phyloP scores from a whole-genome alignment of 1,284 basidiomycete genomes.

The Anthracocystis walkeri region DNA sequence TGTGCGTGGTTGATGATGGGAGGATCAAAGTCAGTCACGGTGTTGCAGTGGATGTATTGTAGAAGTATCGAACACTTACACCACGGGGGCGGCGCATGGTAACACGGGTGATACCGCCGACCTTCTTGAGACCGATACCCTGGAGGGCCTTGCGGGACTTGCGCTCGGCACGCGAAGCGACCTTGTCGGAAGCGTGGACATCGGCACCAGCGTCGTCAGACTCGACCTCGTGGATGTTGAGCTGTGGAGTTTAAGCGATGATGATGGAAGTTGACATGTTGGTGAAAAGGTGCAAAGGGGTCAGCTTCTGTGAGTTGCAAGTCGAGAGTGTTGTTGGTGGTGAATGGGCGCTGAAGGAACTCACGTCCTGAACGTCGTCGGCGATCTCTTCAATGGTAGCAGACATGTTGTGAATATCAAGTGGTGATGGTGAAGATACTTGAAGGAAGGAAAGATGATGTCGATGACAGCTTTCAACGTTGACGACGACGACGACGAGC shows the following conservation, averaged over 20 bases:
- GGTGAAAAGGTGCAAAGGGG: not conserved
- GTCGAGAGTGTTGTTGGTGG: not conserved
- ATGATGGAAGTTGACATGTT: not conserved
- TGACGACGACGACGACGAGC: constrained; percentile 20
- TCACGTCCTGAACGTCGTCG: constrained; percentile 73
- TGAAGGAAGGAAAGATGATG: constrained; percentile 16
- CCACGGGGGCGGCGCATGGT: constrained; percentile 94
- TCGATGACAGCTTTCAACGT: constrained; percentile 9
- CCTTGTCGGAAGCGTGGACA: constrained; percentile 86
- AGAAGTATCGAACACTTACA: constrained; percentile 72
- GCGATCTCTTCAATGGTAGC: constrained; percentile 82
- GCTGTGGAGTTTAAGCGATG: constrained; percentile 61
- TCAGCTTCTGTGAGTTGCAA: not conserved
- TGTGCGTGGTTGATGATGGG: not conserved
- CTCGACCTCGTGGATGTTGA: constrained; percentile 73
- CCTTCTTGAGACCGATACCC: constrained; percentile 76
- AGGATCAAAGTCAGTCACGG: constrained; percentile 15
- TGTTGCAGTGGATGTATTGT: not conserved
- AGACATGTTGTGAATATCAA: constrained; percentile 41
- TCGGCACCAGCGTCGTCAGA: constrained; percentile 76
- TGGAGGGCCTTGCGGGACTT: constrained; percentile 69
- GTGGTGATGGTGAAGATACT: constrained; percentile 14
- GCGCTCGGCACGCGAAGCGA: constrained; percentile 76
- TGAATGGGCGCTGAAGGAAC: constrained; percentile 64
- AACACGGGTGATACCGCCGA: constrained; percentile 92